These are phyloP conservation scores for Suillus subluteus DNA, from an alignment of 768 basidiomycete species.

Conservation along the genomic window DNA sequence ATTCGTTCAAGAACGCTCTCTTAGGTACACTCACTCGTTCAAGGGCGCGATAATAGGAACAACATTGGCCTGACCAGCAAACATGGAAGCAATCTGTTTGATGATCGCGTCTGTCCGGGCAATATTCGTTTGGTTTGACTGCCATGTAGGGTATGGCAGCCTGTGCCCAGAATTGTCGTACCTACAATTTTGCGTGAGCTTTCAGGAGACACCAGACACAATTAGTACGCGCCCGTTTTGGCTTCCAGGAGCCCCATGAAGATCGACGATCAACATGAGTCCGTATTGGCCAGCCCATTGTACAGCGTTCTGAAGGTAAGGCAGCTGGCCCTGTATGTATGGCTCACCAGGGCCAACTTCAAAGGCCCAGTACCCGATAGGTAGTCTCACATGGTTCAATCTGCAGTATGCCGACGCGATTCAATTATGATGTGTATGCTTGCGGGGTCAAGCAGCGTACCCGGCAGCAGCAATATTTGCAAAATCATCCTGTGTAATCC, in stretches of 20 bases:
- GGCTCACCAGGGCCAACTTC: slow-evolving; percentile 81
- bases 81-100: slow-evolving; percentile 62
- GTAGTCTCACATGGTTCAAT: slow-evolving; percentile 81
- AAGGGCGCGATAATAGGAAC: slow-evolving; percentile 75
- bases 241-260: slow-evolving; percentile 81
- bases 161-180: slow-evolving; percentile 84
- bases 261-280: slow-evolving; percentile 82
- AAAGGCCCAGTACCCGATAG: slow-evolving; percentile 91
- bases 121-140: slow-evolving; percentile 65
- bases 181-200: slow-evolving; percentile 38
- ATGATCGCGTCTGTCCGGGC: slow-evolving; percentile 69
- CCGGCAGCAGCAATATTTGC: slow-evolving; percentile 73
- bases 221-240: slow-evolving; percentile 67
- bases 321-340: slow-evolving; percentile 75
- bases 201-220: background rate
- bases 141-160: slow-evolving; percentile 67
- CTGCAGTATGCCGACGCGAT: slow-evolving; percentile 39
- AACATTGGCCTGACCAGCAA: slow-evolving; percentile 51
- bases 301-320: slow-evolving; percentile 68
- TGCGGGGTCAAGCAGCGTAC: slow-evolving; percentile 38
- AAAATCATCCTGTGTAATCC: slow-evolving; percentile 86
- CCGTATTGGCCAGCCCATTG: slow-evolving; percentile 70
- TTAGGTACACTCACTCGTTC: slow-evolving; percentile 63
- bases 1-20: background rate
- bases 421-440: slow-evolving; percentile 9